phyloP scores from a whole-genome alignment of 2,329 filamentous ascomycete species.

The Teratosphaeria viscida region DNA sequence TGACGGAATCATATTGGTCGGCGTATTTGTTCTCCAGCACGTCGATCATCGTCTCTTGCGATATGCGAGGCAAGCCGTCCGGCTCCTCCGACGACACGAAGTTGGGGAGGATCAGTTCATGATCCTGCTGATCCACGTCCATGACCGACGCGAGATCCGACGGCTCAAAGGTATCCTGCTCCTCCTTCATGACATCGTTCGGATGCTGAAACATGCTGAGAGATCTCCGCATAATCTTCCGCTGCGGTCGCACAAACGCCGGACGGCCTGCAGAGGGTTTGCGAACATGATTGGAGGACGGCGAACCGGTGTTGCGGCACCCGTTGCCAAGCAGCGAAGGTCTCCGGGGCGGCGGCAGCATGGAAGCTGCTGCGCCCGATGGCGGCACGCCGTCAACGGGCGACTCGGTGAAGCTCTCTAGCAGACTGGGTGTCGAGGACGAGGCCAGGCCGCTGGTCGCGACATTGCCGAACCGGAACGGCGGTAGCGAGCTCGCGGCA shows the following conservation, averaged over 20 bases:
- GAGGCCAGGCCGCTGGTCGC: conserved; percentile 21
- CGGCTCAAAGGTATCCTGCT: conserved; percentile 39
- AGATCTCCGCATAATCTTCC: conserved; percentile 83
- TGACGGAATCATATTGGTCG: conserved; percentile 64
- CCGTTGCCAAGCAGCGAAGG: conserved; percentile 50
- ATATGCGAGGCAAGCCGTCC: conserved; percentile 82
- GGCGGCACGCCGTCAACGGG: conserved; percentile 61
- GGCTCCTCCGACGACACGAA: conserved; percentile 69
- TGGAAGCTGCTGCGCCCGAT: conserved; percentile 36
- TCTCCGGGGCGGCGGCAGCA: conserved; percentile 52
- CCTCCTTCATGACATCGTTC: conserved; percentile 74
- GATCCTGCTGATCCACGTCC: conserved; percentile 66
- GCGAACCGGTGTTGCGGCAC: conserved; percentile 61
- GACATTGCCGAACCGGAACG: conserved; percentile 63
- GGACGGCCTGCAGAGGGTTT: conserved; percentile 55
- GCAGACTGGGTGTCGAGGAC: conserved; percentile 56
- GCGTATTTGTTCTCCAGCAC: conserved; percentile 78
- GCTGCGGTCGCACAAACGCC: conserved; percentile 54
- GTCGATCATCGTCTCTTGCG: conserved; percentile 69
- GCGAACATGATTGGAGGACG: conserved; percentile 58
- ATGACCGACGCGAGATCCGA: conserved; percentile 58
- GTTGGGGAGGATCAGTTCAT: conserved; percentile 68
- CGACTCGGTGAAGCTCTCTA: conserved; percentile 72
- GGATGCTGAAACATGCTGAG: conserved; percentile 97
- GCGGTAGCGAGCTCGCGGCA: conserved; percentile 55